These are phyloP conservation scores for Gentiana dahurica DNA, from an alignment of 257 asterid genomes.

Conservation along the genomic window DNA sequence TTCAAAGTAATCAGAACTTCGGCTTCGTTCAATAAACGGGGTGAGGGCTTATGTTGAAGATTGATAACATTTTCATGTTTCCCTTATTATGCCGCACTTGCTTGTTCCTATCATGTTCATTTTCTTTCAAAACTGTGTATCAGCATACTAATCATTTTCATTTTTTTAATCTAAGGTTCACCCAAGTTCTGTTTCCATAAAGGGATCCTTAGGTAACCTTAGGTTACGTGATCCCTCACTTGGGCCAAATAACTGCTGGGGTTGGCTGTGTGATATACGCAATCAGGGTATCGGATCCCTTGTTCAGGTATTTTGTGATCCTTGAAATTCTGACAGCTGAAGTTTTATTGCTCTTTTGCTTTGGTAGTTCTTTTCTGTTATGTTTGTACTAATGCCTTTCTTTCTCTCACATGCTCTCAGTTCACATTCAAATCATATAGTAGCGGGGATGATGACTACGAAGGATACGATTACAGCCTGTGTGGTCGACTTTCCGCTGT, in stretches of 20 bases:
- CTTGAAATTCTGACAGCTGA: neutral
- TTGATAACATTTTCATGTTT: too few relatives aligned
- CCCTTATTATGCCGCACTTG: too few relatives aligned
- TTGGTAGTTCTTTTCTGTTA: neutral
- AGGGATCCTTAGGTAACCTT: slow-evolving; percentile 84
- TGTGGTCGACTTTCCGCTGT: slow-evolving; percentile 92
- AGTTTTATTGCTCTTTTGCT: neutral
- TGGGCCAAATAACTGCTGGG: slow-evolving; percentile 79
- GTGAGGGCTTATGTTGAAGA: too few relatives aligned
- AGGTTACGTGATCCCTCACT: slow-evolving; percentile 82
- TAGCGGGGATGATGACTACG: slow-evolving; percentile 78
- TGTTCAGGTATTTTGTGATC: slow-evolving; percentile 50
- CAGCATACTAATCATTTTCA: slow-evolving; percentile 12
- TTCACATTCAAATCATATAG: slow-evolving; percentile 76
- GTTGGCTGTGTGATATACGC: slow-evolving; percentile 98
- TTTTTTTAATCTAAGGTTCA: slow-evolving; percentile 55
- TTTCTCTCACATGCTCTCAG: slow-evolving; percentile 33
- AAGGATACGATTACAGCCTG: slow-evolving; percentile 90
- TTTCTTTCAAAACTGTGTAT: neutral
- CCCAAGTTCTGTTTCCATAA: slow-evolving; percentile 83
- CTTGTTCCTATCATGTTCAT: too few relatives aligned
- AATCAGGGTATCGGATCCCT: slow-evolving; percentile 88
- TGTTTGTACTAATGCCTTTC: neutral
- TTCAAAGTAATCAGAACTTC: too few relatives aligned
- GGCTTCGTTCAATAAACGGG: too few relatives aligned